A percentile compares a stretch with the other conserved stretches of the same genome.
These are phyloP conservation scores for Misopates orontium DNA, from an alignment of 257 asterid species.

Conservation along the genomic window DNA sequence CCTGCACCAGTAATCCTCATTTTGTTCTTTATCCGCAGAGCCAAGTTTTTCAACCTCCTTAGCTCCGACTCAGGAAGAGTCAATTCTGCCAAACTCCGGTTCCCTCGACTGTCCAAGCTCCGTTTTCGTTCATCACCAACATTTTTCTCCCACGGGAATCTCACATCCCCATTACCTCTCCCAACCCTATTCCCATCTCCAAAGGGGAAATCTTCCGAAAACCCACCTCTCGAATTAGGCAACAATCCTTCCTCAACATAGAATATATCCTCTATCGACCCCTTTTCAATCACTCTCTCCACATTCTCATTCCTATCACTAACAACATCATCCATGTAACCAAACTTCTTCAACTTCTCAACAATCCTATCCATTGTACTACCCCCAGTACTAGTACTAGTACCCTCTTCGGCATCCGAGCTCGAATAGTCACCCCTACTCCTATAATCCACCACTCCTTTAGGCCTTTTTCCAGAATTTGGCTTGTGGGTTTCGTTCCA, in stretches of 20 bases:
- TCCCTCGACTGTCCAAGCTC: conserved; percentile 57
- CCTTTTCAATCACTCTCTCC: conserved; percentile 57
- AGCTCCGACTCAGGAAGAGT: conserved; percentile 85
- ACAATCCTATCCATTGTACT: conserved; percentile 95
- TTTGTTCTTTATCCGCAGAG: conserved; percentile 71
- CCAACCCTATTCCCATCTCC: conserved; percentile 52
- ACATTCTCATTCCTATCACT: conserved; percentile 35
- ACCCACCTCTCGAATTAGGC: conserved; percentile 81
- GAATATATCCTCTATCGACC: conserved; percentile 83
- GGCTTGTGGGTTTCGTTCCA: conserved; percentile 53
- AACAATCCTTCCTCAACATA: conserved; percentile 77
- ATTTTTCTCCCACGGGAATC: conserved; percentile 86
- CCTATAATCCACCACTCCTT: conserved; percentile 50
- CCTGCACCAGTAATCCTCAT: conserved; percentile 73
- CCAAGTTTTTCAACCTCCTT: conserved; percentile 65
- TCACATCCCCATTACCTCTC: conserved; percentile 44
- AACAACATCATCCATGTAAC: conserved; percentile 74
- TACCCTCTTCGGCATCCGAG: conserved; percentile 71
- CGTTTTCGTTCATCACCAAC: conserved; percentile 32
- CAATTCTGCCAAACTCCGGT: conserved; percentile 68
- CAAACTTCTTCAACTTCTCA: conserved; percentile 80
- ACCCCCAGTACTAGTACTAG: conserved; percentile 53
- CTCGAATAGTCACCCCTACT: conserved; percentile 58
- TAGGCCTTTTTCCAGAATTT: conserved; percentile 45
- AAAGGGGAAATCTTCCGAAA: conserved; percentile 55